Percentiles rank a stretch among this genome's conserved stretches.
Evolutionary conservation across 768 basidiomycete genomes (phyloP).

Genomic region (Lactarius deliciosus): DNA sequence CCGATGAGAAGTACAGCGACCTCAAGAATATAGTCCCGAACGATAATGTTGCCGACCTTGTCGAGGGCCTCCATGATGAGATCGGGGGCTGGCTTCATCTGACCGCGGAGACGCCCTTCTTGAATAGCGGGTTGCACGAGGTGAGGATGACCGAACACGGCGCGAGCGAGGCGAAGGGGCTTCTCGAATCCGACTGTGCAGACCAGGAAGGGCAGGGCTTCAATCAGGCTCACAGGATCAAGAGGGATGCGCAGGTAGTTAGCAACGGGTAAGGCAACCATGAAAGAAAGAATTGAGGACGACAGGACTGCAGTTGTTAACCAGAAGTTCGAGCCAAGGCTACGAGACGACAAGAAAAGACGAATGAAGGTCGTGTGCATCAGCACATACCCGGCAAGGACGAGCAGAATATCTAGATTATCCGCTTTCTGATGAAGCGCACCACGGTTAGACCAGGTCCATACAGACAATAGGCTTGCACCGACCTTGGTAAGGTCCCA

Average conservation of each 20-base stretch:
- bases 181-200: constrained; percentile 99
- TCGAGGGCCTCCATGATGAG: constrained; percentile 84
- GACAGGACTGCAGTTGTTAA: constrained; percentile 74
- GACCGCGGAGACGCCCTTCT: constrained; percentile 37
- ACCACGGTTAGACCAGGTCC: not conserved
- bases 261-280: constrained; percentile 76
- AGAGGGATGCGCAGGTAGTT: constrained; percentile 81
- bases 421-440: constrained; percentile 69
- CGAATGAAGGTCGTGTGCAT: constrained; percentile 97
- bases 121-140: constrained; percentile 35
- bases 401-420: constrained; percentile 92
- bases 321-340: constrained; percentile 77
- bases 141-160: constrained; percentile 84
- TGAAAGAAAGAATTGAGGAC: constrained; percentile 77
- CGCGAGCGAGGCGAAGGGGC: constrained; percentile 85
- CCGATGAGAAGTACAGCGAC: constrained; percentile 87
- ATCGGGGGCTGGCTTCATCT: constrained; percentile 74
- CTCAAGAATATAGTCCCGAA: constrained; percentile 92
- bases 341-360: constrained; percentile 83
- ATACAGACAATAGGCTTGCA: constrained; percentile 21
- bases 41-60: constrained; percentile 75
- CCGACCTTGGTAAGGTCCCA: constrained; percentile 79
- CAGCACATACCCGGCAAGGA: constrained; percentile 88
- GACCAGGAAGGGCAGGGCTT: constrained; percentile 96
- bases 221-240: constrained; percentile 89